These are phyloP conservation scores for Coemansia nantahalensis DNA, from an alignment of 192 early-diverging fungal genomes.

Conservation along the genomic window DNA sequence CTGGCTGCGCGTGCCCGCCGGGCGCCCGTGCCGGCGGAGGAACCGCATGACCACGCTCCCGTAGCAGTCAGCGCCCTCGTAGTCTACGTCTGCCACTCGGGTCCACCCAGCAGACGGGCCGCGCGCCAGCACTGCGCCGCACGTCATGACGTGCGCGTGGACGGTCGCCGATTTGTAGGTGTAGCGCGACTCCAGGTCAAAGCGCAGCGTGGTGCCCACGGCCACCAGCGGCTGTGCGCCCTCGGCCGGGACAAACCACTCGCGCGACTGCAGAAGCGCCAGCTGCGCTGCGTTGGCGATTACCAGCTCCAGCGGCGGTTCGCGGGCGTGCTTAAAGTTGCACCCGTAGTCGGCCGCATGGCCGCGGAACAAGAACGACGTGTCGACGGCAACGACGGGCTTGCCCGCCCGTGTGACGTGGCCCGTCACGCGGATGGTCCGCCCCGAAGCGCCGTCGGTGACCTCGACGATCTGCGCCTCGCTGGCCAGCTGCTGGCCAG, in stretches of 20 bases:
- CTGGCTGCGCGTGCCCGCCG: slow-evolving; percentile 66
- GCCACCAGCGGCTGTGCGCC: neutral
- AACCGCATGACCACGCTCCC: slow-evolving; percentile 83
- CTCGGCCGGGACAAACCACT: slow-evolving; percentile 66
- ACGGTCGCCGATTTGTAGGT: slow-evolving; percentile 57
- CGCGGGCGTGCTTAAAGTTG: slow-evolving; percentile 76
- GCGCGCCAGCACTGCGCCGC: slow-evolving; percentile 58
- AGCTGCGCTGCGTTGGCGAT: slow-evolving; percentile 67
- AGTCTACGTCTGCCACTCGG: slow-evolving; percentile 78
- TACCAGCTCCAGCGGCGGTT: slow-evolving; percentile 68
- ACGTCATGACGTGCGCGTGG: slow-evolving; percentile 62
- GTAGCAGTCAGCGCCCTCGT: slow-evolving; percentile 61
- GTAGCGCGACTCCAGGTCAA: slow-evolving; percentile 70
- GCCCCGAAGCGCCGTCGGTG: slow-evolving; percentile 77
- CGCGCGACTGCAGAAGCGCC: slow-evolving; percentile 75
- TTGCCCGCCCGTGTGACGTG: slow-evolving; percentile 57
- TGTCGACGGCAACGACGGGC: slow-evolving; percentile 74
- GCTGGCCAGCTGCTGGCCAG: slow-evolving; percentile 71
- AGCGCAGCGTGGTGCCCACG: slow-evolving; percentile 60
- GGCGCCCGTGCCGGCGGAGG: slow-evolving; percentile 66
- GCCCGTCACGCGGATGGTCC: slow-evolving; percentile 80
- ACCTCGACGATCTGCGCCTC: slow-evolving; percentile 75
- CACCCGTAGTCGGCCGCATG: slow-evolving; percentile 68
- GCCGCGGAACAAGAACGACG: slow-evolving; percentile 85
- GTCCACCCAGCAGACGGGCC: slow-evolving; percentile 58